Evolutionary conservation across 441 rosid species (phyloP).

Genomic region (Adansonia gregorii): DNA sequence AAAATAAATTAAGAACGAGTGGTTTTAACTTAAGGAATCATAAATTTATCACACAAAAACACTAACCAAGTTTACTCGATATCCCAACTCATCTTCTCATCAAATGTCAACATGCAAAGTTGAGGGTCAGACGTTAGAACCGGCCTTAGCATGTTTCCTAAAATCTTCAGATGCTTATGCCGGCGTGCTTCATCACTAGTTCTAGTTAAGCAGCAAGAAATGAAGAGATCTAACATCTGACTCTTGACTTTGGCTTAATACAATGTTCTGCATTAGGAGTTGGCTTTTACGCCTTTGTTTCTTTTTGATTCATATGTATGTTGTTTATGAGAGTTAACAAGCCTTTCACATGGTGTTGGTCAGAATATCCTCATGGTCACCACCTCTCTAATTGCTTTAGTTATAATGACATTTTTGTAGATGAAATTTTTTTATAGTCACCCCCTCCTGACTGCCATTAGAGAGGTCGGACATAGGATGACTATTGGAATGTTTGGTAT

Average conservation of each 20-base stretch:
- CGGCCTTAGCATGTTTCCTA: background rate
- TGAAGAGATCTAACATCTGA: background rate
- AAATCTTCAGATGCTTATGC: background rate
- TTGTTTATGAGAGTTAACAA: background rate
- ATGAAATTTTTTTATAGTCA: background rate
- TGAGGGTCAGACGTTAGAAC: background rate
- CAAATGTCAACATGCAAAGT: background rate
- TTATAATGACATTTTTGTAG: conserved; percentile 2
- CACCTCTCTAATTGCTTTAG: background rate
- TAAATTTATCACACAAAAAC: background rate
- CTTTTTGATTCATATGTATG: background rate
- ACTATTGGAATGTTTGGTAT: background rate
- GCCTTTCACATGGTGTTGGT: background rate
- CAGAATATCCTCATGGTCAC: background rate
- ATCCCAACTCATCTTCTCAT: background rate
- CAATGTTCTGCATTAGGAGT: background rate
- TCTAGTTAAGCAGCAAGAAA: background rate
- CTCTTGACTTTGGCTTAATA: background rate
- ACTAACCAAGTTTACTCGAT: background rate
- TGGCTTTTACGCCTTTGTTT: background rate
- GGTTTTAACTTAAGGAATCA: background rate
- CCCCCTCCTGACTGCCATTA: background rate
- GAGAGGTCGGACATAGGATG: background rate
- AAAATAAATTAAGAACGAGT: background rate
- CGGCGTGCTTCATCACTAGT: background rate